phyloP scores from a whole-genome alignment of 2,329 filamentous ascomycete genomes.

The Nigrospora sphaerica region DNA sequence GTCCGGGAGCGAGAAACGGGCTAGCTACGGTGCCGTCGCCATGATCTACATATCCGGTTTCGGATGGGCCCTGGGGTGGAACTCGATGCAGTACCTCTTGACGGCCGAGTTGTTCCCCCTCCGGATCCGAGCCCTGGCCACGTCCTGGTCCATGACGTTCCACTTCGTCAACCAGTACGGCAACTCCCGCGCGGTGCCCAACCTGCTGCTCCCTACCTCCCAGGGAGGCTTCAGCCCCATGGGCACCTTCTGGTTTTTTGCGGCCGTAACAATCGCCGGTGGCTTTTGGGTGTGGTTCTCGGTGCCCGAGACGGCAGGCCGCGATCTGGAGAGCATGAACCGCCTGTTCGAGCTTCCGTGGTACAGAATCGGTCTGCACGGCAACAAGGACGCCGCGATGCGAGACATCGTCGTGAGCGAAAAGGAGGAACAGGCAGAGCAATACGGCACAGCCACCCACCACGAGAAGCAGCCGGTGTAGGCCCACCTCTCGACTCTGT shows the following conservation, averaged over 20 bases:
- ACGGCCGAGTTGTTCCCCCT: slow-evolving; percentile 74
- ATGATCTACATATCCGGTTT: slow-evolving; percentile 67
- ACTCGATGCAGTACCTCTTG: slow-evolving; percentile 71
- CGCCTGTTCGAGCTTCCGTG: slow-evolving; percentile 63
- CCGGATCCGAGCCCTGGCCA: slow-evolving; percentile 63
- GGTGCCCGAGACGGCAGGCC: slow-evolving; percentile 62
- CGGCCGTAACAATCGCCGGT: slow-evolving; percentile 57
- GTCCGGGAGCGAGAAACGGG: slow-evolving; percentile 38
- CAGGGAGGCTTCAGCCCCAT: slow-evolving; percentile 45
- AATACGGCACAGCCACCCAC: too few species aligned
- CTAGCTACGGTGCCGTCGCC: slow-evolving; percentile 61
- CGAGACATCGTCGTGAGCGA: slow-evolving; percentile 35
- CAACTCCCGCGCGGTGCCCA: slow-evolving; percentile 66
- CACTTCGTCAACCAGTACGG: slow-evolving; percentile 78
- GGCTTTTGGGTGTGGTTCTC: slow-evolving; percentile 62
- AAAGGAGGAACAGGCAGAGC: slow-evolving; percentile 31
- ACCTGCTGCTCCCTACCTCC: slow-evolving; percentile 54
- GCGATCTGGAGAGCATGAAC: slow-evolving; percentile 59
- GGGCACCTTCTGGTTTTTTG: slow-evolving; percentile 72
- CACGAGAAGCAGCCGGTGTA: too few species aligned
- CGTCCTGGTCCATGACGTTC: slow-evolving; percentile 67
- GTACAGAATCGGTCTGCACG: slow-evolving; percentile 61
- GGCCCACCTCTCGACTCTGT: too few species aligned
- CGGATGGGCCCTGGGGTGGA: slow-evolving; percentile 68
- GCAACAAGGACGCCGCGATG: slow-evolving; percentile 43